Conservation (phyloP, 2,329 filamentous ascomycete genomes). For the Diaporthe sp. region DNA sequence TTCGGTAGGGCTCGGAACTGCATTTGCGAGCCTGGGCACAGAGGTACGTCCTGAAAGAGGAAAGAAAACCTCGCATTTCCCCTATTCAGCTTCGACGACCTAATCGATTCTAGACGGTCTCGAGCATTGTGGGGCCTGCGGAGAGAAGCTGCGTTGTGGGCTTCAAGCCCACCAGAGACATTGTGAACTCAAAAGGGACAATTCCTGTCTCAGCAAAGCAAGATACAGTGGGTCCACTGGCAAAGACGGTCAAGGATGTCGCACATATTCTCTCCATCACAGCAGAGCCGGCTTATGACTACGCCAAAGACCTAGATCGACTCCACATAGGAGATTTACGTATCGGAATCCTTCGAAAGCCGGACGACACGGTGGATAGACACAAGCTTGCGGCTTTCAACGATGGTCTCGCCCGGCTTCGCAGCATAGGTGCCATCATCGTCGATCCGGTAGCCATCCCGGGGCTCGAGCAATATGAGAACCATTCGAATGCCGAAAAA, state of each 20-base stretch:
- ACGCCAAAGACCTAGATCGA: not conserved
- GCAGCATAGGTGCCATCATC: constrained; percentile 68
- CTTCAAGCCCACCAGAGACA: constrained; percentile 70
- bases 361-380: constrained; percentile 54
- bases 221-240: constrained; percentile 77
- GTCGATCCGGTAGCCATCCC: constrained; percentile 63
- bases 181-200: constrained; percentile 73
- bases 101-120: not conserved
- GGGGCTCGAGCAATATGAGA: constrained; percentile 57
- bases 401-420: constrained; percentile 61
- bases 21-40: constrained; percentile 70
- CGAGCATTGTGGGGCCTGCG: constrained; percentile 66
- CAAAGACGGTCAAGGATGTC: constrained; percentile 64
- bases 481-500: constrained; percentile 49
- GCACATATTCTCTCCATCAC: constrained; percentile 51
- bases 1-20: constrained; percentile 69
- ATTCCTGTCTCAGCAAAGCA: constrained; percentile 75
- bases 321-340: constrained; percentile 48
- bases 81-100: not conserved
- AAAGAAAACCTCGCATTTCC: not conserved
- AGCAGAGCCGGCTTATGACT: constrained; percentile 54
- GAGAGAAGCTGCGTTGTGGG: constrained; percentile 72
- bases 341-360: constrained; percentile 74
- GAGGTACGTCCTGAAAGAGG: constrained; percentile 52
- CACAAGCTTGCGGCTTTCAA: constrained; percentile 57